Evolutionary conservation across 2,329 filamentous ascomycete species (phyloP), one percentile per base, ranked within the genome.

Genomic region (Fusarium verrucosum): DNA sequence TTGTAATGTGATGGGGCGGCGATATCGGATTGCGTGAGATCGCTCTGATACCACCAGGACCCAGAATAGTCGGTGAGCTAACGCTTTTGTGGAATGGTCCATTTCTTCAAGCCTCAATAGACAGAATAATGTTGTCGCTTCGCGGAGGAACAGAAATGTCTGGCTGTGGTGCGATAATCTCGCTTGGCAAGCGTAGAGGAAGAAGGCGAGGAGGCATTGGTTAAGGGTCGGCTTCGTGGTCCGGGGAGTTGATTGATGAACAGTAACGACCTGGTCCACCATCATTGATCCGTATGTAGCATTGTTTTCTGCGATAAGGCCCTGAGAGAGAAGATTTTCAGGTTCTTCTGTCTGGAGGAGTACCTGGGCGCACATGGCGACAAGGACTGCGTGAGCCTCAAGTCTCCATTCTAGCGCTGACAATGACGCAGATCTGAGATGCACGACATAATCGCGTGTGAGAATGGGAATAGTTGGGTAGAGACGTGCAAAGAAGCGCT

Each of bases 121-220:
- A 7, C 77, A 62, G n/a, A 78, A 75, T 0, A 80, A 59, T 0
- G 79, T 81, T 2, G 78, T 79, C 1, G 79, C 76, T 54, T 82
- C 78, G n/a, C 80, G 74, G 0, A 82, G 71, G 38, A 78, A 80
- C 17, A 79, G 63, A 19, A 81, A 81, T 0, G 80, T 78, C 32
- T 78, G 79, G 43, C 76, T 79, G 57, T 81, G 80, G 47, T 80
- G 79, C 6, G 76, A 78, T 7, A 80, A 66, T 11, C 74, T 71
- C 3, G 78, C 77, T 42, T 81, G 78, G 38, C 79, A 81, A 5
- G 80, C 78, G 47, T 81, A 81, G 17, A 81, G 73, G 45, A 81
- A 81, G 62, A 81, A 81, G 2, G 75, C 74, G 11, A 80, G 68
- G 7, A 81, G 71, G 13, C 79, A 77, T 30, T 75, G 73, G 36